Base-by-base conservation (phyloP, 164 flowering plant genomes). In the Chimonanthus salicifolius region DNA sequence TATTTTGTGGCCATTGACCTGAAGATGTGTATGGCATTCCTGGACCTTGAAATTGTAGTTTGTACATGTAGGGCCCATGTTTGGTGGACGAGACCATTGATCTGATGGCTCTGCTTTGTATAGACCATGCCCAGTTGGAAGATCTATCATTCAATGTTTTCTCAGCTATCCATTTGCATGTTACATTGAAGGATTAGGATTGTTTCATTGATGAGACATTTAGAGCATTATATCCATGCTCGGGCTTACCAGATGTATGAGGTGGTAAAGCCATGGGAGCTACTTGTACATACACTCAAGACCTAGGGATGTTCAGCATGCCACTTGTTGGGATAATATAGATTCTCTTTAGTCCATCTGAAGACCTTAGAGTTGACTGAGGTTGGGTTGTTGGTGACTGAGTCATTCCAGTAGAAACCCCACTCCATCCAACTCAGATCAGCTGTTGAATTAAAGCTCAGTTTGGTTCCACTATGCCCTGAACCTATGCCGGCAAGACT, bases 401-500 rank as follows among this genome's bases (percentile, higher is more conserved):
- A 66, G 68, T 66, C 47, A 4, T 20, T 20, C n/a, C 16, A 16
- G 16, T 45, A 33, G 16, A 48, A 46, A 44, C 2, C 2, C 18
- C 10, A 44, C n/a, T 66, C n/a, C 33, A 62, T n/a, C 21, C 65
- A 3, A n/a, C 33, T 18, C 65, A n/a, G 21, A 62, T n/a, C 20
- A 4, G 65, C 8, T 20, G 65, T n/a, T 7, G 65, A 13, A 18
- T 15, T 3, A 44, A 48, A 33, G 66, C 66, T 20, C 7, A 63
- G 66, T 6, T 3, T 18, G 7, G 66, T 44, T 18, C 44, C 21
- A 49, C 63, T 75, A 83, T 58, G 88, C 82, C 72, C 83, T 84
- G 77, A 92, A 95, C 80, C 88, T 84, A 80, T 84, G 93, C 74
- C 89, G 83, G 83, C 99, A 95, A 73, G 92, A 85, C 47, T 89